Conservation (phyloP, 352 stramenopile species). For the Pythium aquatile region DNA sequence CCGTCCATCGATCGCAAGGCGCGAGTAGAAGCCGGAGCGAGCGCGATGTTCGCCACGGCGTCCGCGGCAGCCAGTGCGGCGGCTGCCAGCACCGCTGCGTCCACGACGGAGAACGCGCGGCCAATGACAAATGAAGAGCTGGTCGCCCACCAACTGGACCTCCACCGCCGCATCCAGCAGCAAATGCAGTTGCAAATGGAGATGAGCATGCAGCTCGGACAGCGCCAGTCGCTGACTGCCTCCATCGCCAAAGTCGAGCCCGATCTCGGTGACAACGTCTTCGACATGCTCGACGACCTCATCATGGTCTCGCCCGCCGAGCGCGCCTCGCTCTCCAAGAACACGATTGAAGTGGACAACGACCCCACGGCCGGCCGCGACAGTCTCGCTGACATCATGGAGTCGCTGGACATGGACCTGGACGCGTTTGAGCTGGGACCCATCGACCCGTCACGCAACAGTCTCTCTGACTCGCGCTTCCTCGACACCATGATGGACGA, state of each 20-base stretch:
- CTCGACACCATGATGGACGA: slow-evolving; percentile 33
- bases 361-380: slow-evolving; percentile 45
- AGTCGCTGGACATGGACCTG: slow-evolving; percentile 84
- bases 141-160: slow-evolving; percentile 72
- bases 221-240: slow-evolving; percentile 54
- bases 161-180: slow-evolving; percentile 85
- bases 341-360: slow-evolving; percentile 36
- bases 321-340: slow-evolving; percentile 63
- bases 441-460: slow-evolving; percentile 35
- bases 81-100: slow-evolving; percentile 6
- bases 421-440: slow-evolving; percentile 56
- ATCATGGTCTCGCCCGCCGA: slow-evolving; percentile 74
- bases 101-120: slow-evolving; percentile 25
- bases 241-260: slow-evolving; percentile 72
- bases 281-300: slow-evolving; percentile 87
- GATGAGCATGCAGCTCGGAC: slow-evolving; percentile 73
- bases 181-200: slow-evolving; percentile 88
- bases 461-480: slow-evolving; percentile 17
- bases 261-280: slow-evolving; percentile 81
- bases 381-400: slow-evolving; percentile 79
- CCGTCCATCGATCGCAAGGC: slow-evolving; percentile 17
- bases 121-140: slow-evolving; percentile 79
- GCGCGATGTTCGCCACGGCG: slow-evolving; percentile 26
- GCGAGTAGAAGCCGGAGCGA: slow-evolving; percentile 18
- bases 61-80: slow-evolving; percentile 28